A percentile compares a stretch with the other conserved stretches of the same genome.
phyloP scores from a whole-genome alignment of 202 grass and related monocot genomes.

The Setaria italica region DNA sequence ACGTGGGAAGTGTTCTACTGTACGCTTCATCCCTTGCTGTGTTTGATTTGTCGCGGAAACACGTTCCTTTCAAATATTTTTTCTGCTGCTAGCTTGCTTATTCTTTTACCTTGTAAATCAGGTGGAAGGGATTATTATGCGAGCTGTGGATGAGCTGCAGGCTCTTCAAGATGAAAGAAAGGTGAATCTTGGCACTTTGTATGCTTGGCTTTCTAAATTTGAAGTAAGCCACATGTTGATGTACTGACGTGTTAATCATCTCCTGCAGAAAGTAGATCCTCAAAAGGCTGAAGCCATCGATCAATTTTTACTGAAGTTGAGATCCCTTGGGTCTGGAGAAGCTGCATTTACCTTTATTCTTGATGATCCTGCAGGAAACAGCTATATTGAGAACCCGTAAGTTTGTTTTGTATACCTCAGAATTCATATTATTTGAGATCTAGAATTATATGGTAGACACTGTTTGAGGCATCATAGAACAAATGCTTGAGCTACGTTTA shows the following conservation, averaged over 20 bases:
- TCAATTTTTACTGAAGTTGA: conserved; percentile 81
- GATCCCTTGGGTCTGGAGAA: conserved; percentile 71
- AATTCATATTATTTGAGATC: conserved; percentile 33
- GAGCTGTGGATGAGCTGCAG: conserved; percentile 79
- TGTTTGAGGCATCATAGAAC: neutral
- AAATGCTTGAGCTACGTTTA: conserved; percentile 4
- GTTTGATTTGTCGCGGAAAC: conserved; percentile 6
- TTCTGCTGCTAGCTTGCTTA: conserved; percentile 8
- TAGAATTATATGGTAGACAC: conserved; percentile 13
- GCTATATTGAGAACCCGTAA: conserved; percentile 94
- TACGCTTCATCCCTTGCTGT: conserved; percentile 44
- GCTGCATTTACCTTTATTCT: conserved; percentile 81
- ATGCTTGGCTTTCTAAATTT: conserved; percentile 16
- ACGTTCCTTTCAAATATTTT: conserved; percentile 31
- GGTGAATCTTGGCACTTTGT: conserved; percentile 50
- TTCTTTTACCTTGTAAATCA: conserved; percentile 42
- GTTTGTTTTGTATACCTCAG: conserved; percentile 27
- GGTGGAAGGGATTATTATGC: conserved; percentile 86
- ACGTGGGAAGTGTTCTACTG: conserved; percentile 83
- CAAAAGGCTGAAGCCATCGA: conserved; percentile 89
- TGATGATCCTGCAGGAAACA: conserved; percentile 95
- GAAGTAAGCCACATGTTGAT: neutral
- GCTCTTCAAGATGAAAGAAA: conserved; percentile 92
- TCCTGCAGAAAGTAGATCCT: conserved; percentile 91
- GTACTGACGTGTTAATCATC: conserved; percentile 9